Base-by-base conservation (phyloP, 495 filamentous ascomycete genomes). In the Lophiotrema nucula region DNA sequence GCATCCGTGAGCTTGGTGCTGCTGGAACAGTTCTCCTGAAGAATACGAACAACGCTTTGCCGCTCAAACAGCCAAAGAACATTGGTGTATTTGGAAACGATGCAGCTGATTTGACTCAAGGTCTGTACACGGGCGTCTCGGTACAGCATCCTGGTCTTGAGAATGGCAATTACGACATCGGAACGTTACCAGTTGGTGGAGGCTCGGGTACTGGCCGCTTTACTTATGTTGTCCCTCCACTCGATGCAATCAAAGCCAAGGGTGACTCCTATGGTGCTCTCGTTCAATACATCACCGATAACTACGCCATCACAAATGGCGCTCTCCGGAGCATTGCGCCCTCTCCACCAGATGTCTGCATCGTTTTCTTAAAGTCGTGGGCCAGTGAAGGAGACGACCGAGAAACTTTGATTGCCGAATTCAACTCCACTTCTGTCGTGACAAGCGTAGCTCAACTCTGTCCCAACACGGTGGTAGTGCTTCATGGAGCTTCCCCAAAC, bases 21-120 rank as follows among this genome's bases (percentile, higher is more conserved):
- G 81, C 79, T 27, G 79, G 79, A 10, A 79, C 74, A 4, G 83
- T 87, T 1, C 59, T 88, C 27, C 70, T 89, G 0, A 88, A 89
- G 71, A 88, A 88, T 52, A 60, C 65, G 11, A 75, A 79, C 25
- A 68, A 72, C 22, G 72, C 75, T 3, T 65, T 89, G 3, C 85
- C 84, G 0, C 68, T 88, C 31, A 72, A 69, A 6, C 69, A 66
- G 0, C 77, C 79, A 4, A 71, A 66, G 35, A 82, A 76, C 60
- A 76, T 88, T 18, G 80, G 76, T 2, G 75, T 88, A 16, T 80
- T 85, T 53, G 85, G 85, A 10, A 80, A 84, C 18, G 84, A 86
- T 41, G 84, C 83, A 15, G 80, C 79, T 1, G 70, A 70, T 33
- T 22, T 48, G 25, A 53, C 47, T 47, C 18, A 5, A 42, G 53